A percentile compares a stretch with the other conserved stretches of the same genome.
Conservation (phyloP, 2,329 filamentous ascomycete genomes). For the Ilyonectria robusta region DNA sequence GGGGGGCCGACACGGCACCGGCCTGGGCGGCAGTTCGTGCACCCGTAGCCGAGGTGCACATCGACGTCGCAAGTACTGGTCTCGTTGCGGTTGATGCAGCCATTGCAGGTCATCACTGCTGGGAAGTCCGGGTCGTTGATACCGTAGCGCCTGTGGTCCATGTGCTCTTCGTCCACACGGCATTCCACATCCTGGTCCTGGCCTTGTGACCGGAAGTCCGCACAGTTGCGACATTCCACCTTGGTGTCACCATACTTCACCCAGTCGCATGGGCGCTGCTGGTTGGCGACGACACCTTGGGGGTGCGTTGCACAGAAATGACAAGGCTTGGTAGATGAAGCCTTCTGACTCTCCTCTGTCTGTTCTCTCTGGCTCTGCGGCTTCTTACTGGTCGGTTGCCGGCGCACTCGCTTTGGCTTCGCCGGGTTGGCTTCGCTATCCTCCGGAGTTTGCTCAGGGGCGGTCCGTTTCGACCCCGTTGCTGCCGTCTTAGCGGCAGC, state of each 20-base stretch:
- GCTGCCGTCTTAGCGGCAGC: background rate
- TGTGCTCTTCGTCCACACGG: constrained; percentile 8
- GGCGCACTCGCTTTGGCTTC: background rate
- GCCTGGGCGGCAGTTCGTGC: constrained; percentile 22
- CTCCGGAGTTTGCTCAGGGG: background rate
- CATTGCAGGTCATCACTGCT: constrained; percentile 1
- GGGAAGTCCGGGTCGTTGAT: constrained; percentile 25
- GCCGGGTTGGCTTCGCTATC: background rate
- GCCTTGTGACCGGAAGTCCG: constrained; percentile 31
- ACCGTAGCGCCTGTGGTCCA: constrained; percentile 31
- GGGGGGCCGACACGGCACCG: constrained; percentile 7
- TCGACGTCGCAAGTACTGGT: constrained; percentile 35
- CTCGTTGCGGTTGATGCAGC: background rate
- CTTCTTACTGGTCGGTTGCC: background rate
- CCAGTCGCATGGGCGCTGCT: constrained; percentile 13
- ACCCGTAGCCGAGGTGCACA: constrained; percentile 30
- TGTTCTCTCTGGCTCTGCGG: background rate
- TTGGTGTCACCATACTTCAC: background rate
- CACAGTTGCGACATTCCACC: constrained; percentile 38
- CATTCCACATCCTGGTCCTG: constrained; percentile 17
- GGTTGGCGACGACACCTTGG: constrained; percentile 11
- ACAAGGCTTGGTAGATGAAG: constrained; percentile 8
- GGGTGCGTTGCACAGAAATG: constrained; percentile 34
- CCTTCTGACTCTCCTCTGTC: background rate
- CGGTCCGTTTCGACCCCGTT: background rate